A percentile compares a stretch with the other conserved stretches of the same genome.
These are phyloP conservation scores for Cytospora piceicola DNA, from an alignment of 2,329 filamentous ascomycete species.

Conservation along the genomic window DNA sequence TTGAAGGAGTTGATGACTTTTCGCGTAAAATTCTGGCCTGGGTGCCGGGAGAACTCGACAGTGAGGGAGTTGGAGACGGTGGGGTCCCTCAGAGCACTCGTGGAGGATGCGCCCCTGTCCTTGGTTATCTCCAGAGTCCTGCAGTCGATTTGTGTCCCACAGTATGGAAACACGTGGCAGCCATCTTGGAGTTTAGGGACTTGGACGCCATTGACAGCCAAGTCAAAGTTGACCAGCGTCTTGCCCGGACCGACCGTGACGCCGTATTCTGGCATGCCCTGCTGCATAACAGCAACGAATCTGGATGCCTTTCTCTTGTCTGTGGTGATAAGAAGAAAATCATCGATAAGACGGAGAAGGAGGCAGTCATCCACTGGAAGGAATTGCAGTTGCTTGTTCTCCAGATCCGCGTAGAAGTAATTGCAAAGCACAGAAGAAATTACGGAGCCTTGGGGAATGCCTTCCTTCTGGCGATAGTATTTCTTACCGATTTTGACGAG, in stretches of 20 bases:
- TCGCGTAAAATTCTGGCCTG: slow-evolving; percentile 77
- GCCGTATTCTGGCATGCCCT: slow-evolving; percentile 77
- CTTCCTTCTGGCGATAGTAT: slow-evolving; percentile 82
- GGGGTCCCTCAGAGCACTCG: slow-evolving; percentile 36
- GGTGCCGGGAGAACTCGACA: slow-evolving; percentile 72
- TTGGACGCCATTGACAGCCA: slow-evolving; percentile 55
- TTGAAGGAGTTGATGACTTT: slow-evolving; percentile 81
- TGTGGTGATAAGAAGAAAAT: slow-evolving; percentile 87
- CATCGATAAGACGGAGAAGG: slow-evolving; percentile 83
- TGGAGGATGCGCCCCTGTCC: slow-evolving; percentile 57
- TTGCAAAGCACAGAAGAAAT: slow-evolving; percentile 88
- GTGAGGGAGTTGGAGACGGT: slow-evolving; percentile 74
- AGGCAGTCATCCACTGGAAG: slow-evolving; percentile 62
- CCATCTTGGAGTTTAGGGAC: slow-evolving; percentile 52
- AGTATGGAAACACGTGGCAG: slow-evolving; percentile 75
- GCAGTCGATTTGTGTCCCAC: slow-evolving; percentile 78
- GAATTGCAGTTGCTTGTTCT: slow-evolving; percentile 71
- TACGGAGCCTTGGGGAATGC: slow-evolving; percentile 92
- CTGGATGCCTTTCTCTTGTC: slow-evolving; percentile 65
- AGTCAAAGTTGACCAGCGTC: slow-evolving; percentile 82
- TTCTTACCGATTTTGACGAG: slow-evolving; percentile 87
- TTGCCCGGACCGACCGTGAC: slow-evolving; percentile 77
- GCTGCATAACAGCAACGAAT: slow-evolving; percentile 82
- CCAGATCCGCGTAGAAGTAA: slow-evolving; percentile 92
- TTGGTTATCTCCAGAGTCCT: slow-evolving; percentile 75